Evolutionary conservation across 2,329 filamentous ascomycete species (phyloP).

Genomic region (Samsoniella hepiali): DNA sequence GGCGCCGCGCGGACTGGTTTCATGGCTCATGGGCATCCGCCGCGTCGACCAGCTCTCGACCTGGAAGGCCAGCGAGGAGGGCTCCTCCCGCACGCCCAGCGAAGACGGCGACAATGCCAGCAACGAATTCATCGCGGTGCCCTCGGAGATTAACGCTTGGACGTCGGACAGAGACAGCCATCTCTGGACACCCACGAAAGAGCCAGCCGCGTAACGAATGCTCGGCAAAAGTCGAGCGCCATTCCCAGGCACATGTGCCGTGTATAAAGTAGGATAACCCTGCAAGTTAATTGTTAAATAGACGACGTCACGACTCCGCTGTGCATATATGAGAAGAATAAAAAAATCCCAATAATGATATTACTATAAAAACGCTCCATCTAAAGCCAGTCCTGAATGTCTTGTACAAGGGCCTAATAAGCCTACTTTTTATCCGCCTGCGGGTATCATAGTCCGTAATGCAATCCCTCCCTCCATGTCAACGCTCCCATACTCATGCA

Average conservation of each 20-base stretch:
- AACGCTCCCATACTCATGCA: conserved; percentile 6
- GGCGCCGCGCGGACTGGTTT: conserved; percentile 74
- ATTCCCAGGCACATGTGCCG: neutral
- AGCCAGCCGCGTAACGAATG: neutral
- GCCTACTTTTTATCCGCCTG: neutral
- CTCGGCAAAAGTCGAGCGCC: neutral
- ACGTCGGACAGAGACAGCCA: conserved; percentile 41
- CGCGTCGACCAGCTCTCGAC: conserved; percentile 55
- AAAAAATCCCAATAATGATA: neutral
- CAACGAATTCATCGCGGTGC: conserved; percentile 52
- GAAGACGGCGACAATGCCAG: conserved; percentile 34
- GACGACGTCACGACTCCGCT: conserved; percentile 31
- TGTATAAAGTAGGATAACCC: conserved; percentile 24
- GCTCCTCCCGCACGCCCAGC: conserved; percentile 36
- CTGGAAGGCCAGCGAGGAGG: conserved; percentile 47
- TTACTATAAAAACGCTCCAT: neutral
- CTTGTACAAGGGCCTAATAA: neutral
- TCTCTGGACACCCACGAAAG: conserved; percentile 40
- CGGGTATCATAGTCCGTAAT: conserved; percentile 13
- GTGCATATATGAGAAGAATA: conserved; percentile 21
- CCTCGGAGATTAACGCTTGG: conserved; percentile 40
- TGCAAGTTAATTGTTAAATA: conserved; percentile 27
- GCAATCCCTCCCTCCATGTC: neutral
- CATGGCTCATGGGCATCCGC: conserved; percentile 87
- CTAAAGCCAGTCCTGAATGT: neutral